Evolutionary conservation across 2,329 filamentous ascomycete genomes (phyloP).

Genomic region (Clathrospora elynae): DNA sequence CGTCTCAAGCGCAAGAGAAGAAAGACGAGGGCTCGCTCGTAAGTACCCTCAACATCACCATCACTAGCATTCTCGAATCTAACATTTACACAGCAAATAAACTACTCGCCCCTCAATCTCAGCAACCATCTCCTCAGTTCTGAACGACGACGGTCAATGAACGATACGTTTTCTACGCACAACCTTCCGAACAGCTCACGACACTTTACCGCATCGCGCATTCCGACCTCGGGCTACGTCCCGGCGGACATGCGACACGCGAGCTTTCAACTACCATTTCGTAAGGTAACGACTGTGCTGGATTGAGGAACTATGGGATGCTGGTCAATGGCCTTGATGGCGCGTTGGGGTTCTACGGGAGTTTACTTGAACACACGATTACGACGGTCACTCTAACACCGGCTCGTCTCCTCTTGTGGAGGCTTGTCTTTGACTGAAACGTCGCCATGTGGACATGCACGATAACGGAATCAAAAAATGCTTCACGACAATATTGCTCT

Average conservation of each 20-base stretch:
- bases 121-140: conserved; percentile 40
- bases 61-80: conserved; percentile 7
- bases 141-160: conserved; percentile 37
- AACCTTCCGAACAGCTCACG: conserved; percentile 29
- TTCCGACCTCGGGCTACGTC: conserved; percentile 28
- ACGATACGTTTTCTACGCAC: conserved; percentile 34
- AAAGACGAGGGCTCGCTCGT: conserved; percentile 99
- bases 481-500: conserved; percentile 42
- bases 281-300: conserved; percentile 33
- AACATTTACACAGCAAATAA: conserved; percentile 52
- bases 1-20: conserved; percentile 99
- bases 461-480: conserved; percentile 45
- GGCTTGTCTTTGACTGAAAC: conserved; percentile 45
- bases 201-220: conserved; percentile 24
- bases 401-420: conserved; percentile 31
- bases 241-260: conserved; percentile 33
- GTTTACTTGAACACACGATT: conserved; percentile 41
- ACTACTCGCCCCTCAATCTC: conserved; percentile 53
- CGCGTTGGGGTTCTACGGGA: conserved; percentile 41
- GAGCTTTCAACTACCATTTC: conserved; percentile 29
- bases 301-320: conserved; percentile 36
- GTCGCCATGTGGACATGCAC: conserved; percentile 45
- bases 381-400: conserved; percentile 47
- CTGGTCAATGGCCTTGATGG: conserved; percentile 39
- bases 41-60: conserved; percentile 53